phyloP scores from a whole-genome alignment of 495 filamentous ascomycete genomes.

The Talaromyces proteolyticus region DNA sequence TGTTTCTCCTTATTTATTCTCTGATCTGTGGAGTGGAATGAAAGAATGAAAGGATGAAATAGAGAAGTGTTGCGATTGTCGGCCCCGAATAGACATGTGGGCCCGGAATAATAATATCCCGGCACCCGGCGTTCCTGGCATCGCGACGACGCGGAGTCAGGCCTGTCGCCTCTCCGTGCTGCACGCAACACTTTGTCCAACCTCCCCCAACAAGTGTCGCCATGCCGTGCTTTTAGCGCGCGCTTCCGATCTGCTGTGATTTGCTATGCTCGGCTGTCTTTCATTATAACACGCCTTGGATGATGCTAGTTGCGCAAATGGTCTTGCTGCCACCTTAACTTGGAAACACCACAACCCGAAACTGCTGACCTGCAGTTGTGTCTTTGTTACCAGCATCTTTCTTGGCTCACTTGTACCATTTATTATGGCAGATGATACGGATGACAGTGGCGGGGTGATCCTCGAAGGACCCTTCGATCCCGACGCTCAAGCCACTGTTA shows the following conservation, averaged over 20 bases:
- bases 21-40: too few relatives aligned
- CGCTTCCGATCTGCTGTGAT: neutral
- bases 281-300: neutral
- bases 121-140: too few relatives aligned
- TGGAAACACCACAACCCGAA: neutral
- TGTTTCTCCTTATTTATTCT: too few relatives aligned
- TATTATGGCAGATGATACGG: slow-evolving; percentile 28
- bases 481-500: slow-evolving; percentile 89
- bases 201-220: neutral
- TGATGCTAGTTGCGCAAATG: neutral
- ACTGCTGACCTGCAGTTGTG: neutral
- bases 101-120: too few relatives aligned
- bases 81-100: too few relatives aligned
- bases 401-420: neutral
- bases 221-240: too few relatives aligned
- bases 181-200: too few relatives aligned
- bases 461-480: slow-evolving; percentile 60
- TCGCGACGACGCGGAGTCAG: too few relatives aligned
- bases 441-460: slow-evolving; percentile 41
- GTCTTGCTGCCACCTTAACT: neutral
- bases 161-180: too few relatives aligned
- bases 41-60: too few relatives aligned
- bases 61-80: too few relatives aligned
- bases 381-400: neutral
- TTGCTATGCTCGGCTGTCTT: neutral